Percentiles rank a stretch among this genome's conserved stretches.
Evolutionary conservation across 169 alveolate genomes (phyloP).

Genomic region (Eimeria tenella): DNA sequence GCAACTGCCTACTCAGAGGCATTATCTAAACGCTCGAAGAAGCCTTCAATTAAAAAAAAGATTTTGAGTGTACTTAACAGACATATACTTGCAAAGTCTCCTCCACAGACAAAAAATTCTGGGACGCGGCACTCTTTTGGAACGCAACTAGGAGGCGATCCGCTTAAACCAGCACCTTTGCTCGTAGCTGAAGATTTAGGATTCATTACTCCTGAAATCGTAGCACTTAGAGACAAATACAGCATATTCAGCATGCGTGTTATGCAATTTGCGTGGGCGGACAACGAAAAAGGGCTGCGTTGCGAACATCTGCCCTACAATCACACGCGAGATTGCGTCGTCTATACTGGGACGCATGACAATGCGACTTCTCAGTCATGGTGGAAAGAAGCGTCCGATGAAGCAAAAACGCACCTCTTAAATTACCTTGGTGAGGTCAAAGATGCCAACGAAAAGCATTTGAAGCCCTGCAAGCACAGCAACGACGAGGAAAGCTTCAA

Average conservation of each 20-base stretch:
- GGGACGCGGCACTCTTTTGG: constrained; percentile 35
- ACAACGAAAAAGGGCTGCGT: constrained; percentile 72
- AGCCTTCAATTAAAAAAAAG: constrained; percentile 23
- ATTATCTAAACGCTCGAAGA: constrained; percentile 23
- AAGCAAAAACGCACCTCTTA: constrained; percentile 58
- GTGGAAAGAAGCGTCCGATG: constrained; percentile 74
- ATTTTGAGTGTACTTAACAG: constrained; percentile 15
- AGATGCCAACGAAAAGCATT: background rate
- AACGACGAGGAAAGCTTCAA: background rate
- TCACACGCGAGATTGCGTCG: constrained; percentile 72
- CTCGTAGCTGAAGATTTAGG: constrained; percentile 78
- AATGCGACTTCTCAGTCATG: constrained; percentile 72
- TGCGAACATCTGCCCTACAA: constrained; percentile 80
- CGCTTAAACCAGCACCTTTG: constrained; percentile 62
- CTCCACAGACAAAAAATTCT: background rate
- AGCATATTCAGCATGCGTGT: constrained; percentile 79
- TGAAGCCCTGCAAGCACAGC: background rate
- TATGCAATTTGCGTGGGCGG: constrained; percentile 80
- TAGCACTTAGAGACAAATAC: constrained; percentile 71
- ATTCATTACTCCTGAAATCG: constrained; percentile 75
- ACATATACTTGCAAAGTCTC: background rate
- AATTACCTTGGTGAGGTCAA: constrained; percentile 56
- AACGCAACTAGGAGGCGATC: constrained; percentile 21
- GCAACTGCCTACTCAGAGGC: constrained; percentile 66
- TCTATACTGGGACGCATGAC: constrained; percentile 79